Base-by-base conservation (phyloP, 345 rosid genomes). In the Camelina neglecta region DNA sequence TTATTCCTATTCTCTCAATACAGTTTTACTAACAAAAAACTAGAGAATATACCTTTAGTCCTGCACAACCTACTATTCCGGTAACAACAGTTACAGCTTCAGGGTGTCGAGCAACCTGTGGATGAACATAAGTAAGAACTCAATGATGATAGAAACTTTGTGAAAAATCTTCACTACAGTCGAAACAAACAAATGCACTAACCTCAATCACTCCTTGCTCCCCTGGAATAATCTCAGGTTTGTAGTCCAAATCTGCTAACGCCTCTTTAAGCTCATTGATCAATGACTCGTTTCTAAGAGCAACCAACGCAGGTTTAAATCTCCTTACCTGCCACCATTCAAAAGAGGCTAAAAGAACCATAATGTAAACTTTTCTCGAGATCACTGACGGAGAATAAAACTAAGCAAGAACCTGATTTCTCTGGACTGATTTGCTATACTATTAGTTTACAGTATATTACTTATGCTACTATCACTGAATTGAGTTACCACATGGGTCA, bases 51-150 rank as follows among this genome's bases (percentile, higher is more conserved):
- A 87, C 97, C 91, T 88, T 89, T 24, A 95, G 85, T 75, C 99
- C 99, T 1, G 99, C 99, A 80, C 99, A 95, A 60, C 99, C 99
- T 20, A 92, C 99, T 60, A 95, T 95, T 67, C 97, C 99, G 2
- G 97, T 92, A 73, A 95, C 96, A 47, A 92, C 97, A 23, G 86
- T 90, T 64, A 84, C 96, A 72, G 96, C 97, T 79, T 95, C 94
- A 8, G 90, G 92, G 75, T 95, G 94, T 65, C 96, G 96, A 6
- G 99, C 97, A 72, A 88, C 98, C 95, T 94, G 83, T 68, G 81
- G 74, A 74, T 35, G 69, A 55, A 71, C 33, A 57, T 49, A 69
- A 51, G 64, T 39, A 79, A 60, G 77, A 51, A 45, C 6, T 16
- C 6, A 3, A 75, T 44, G 45, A 79, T 35, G 24, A 31, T 53